Evolutionary conservation across 1,284 basidiomycete genomes (phyloP), one percentile per base, ranked within the genome.

Genomic region (Apiotrichum mycotoxinovorans): DNA sequence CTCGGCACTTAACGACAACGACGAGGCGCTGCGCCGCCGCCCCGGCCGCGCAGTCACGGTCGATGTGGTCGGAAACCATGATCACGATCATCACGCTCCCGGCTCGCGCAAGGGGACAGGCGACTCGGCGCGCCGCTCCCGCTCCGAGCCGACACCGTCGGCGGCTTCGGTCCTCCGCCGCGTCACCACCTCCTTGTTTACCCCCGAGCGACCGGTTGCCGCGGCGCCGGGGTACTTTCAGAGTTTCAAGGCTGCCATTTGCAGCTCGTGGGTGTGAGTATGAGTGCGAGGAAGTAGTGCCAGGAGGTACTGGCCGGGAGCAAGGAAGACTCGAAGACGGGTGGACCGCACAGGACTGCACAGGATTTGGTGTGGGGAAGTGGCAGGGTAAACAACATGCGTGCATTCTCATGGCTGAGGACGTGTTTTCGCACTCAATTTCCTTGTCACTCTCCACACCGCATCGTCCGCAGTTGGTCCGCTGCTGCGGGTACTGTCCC

Each of bases 181-280:
- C 26, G 66, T 74, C 56, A 72, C 75, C 18, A 76, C 75, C 12
- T 71, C 70, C 1, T 60, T 79, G 25, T 72, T 79, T 44, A 74
- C 73, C 2, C 68, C 75, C 3, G 73, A 76, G 47, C 65, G 64
- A 35, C 72, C 70, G 33, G 64, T 79, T 48, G 68, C 71, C 9
- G 64, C 71, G 43, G 74, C 75, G 23, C 79, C 79, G n/a, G 75
- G 72, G 0, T 73, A 68, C 51, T 10, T 57, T 44, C 55, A 58
- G 18, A 74, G 70, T 47, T 43, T 75, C 38, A 67, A 66, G 43
- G 78, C 78, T 11, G 72, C 77, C 26, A 58, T 73, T 27, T 64
- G 63, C 27, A 72, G 70, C 9, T 72, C 67, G 23, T 80, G 78
- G 77, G 61, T 80, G 63, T 74, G 62, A 67, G 33, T 20, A 30